Conservation (phyloP, 495 filamentous ascomycete species). For the Evernia prunastri region DNA sequence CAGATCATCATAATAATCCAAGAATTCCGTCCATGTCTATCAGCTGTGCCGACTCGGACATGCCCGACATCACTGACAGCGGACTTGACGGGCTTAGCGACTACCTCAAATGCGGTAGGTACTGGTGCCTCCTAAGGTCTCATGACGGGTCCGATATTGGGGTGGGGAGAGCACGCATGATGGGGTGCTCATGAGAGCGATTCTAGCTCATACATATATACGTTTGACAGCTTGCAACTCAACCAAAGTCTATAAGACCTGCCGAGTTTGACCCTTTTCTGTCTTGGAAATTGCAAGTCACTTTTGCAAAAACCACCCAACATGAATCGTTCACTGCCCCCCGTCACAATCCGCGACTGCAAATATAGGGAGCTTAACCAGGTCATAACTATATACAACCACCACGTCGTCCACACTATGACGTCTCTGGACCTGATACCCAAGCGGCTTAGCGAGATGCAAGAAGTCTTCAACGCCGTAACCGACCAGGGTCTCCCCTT, state of each 20-base stretch:
- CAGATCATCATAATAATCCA: background rate
- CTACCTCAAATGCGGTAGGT: background rate
- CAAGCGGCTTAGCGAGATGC: slow-evolving; percentile 23
- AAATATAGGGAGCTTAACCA: slow-evolving; percentile 25
- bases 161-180: background rate
- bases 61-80: background rate
- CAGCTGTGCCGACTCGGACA: background rate
- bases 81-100: background rate
- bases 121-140: background rate
- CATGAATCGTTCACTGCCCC: background rate
- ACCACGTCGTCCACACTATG: slow-evolving; percentile 31
- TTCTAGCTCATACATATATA: background rate
- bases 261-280: background rate
- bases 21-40: background rate
- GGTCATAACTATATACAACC: slow-evolving; percentile 29
- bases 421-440: slow-evolving; percentile 28
- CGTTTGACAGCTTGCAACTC: background rate
- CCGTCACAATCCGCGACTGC: background rate
- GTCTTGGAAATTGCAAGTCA: background rate
- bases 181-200: background rate
- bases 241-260: background rate
- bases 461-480: slow-evolving; percentile 23
- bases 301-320: background rate
- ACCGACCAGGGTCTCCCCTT: slow-evolving; percentile 27
- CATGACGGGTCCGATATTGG: background rate